These are phyloP conservation scores for Pseudisothecium myosuroides DNA, from an alignment of 225 moss, liverwort and hornwort genomes.

Conservation along the genomic window DNA sequence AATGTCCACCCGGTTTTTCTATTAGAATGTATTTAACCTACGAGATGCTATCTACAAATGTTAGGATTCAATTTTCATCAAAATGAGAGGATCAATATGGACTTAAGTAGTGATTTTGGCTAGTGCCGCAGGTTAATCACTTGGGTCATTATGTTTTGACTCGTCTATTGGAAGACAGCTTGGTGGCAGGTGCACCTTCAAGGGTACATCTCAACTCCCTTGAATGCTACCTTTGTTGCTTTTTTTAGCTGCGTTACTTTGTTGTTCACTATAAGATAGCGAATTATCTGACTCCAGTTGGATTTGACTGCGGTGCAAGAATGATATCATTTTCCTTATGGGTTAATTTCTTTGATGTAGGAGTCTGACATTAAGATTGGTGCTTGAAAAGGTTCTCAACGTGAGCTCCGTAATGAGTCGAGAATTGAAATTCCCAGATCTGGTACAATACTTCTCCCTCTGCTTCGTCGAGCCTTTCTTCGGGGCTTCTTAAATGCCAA, in stretches of 20 bases:
- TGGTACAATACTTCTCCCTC: constrained; percentile 6
- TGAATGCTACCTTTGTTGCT: not conserved
- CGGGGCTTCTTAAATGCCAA: not conserved
- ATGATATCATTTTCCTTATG: not conserved
- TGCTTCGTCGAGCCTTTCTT: not conserved
- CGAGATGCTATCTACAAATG: not conserved
- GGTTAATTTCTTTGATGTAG: not conserved
- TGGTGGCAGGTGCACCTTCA: constrained; percentile 78
- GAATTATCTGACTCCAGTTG: not conserved
- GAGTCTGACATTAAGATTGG: not conserved
- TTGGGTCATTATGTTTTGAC: constrained; percentile 78
- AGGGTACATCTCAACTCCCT: constrained; percentile 30
- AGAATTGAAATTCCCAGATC: constrained; percentile 21
- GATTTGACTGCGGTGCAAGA: not conserved
- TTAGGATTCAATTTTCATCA: not conserved
- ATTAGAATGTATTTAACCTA: not conserved
- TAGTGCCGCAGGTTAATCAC: constrained; percentile 55
- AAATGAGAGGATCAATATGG: not conserved
- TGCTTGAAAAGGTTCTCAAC: constrained; percentile 53
- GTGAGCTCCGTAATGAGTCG: constrained; percentile 67
- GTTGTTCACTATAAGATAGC: not conserved
- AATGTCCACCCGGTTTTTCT: not conserved
- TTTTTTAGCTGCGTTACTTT: not conserved
- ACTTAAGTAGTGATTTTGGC: not conserved
- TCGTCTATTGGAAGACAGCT: constrained; percentile 64